Conservation (phyloP, 2,329 filamentous ascomycete genomes). For the Cryphonectria japonica region DNA sequence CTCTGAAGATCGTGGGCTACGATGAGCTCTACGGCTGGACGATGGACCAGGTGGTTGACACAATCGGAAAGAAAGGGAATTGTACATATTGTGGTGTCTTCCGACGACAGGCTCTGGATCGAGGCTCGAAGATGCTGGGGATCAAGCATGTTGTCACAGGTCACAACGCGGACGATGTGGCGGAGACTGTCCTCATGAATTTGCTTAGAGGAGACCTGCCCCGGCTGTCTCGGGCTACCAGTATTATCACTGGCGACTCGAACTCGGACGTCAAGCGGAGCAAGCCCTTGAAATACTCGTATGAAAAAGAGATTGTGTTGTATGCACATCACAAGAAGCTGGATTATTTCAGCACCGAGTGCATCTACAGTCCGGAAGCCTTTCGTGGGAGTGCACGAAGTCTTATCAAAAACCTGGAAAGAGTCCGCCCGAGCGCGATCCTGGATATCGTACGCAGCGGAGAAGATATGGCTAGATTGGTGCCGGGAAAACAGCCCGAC, state of each 20-base stretch:
- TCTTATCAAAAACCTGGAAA: conserved; percentile 93
- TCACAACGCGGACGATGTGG: conserved; percentile 96
- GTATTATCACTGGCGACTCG: conserved; percentile 78
- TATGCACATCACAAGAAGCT: conserved; percentile 97
- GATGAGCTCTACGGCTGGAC: conserved; percentile 96
- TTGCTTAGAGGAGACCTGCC: conserved; percentile 87
- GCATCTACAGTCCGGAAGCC: conserved; percentile 96
- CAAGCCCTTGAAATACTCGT: conserved; percentile 97
- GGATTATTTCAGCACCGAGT: conserved; percentile 98
- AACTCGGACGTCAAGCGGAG: conserved; percentile 90
- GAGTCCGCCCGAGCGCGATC: conserved; percentile 90
- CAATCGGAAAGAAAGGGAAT: conserved; percentile 96
- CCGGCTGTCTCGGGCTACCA: conserved; percentile 83
- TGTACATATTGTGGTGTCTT: conserved; percentile 99
- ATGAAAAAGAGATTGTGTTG: conserved; percentile 98
- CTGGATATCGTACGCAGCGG: conserved; percentile 93
- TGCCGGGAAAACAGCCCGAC: conserved; percentile 61
- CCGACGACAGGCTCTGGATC: conserved; percentile 87
- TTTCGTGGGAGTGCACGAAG: conserved; percentile 91
- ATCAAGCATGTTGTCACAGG: conserved; percentile 96
- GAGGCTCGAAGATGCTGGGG: conserved; percentile 82
- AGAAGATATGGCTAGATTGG: conserved; percentile 93
- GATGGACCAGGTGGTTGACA: conserved; percentile 97
- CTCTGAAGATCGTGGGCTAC: conserved; percentile 89
- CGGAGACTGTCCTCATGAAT: conserved; percentile 98